Conservation (phyloP, 2,329 filamentous ascomycete species). For the Rutstroemia sp. region DNA sequence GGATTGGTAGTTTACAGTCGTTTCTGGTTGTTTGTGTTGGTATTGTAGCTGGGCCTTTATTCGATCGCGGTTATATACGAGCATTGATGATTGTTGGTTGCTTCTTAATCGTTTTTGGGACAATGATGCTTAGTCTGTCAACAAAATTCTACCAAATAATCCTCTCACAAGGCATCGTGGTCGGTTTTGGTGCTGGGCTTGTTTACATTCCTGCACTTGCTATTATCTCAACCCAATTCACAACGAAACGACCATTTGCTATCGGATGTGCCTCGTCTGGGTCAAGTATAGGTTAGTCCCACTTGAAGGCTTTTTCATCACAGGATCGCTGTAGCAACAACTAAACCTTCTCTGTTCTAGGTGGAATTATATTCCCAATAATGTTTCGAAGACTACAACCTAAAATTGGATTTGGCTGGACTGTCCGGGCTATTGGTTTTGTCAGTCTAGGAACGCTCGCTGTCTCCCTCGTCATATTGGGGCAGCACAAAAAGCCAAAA, state of each 20-base stretch:
- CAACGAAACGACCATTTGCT: constrained; percentile 36
- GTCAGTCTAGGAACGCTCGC: constrained; percentile 32
- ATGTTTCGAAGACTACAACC: constrained; percentile 19
- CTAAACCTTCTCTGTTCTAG: not conserved
- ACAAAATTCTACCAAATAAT: constrained; percentile 46
- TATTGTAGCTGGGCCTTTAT: constrained; percentile 51
- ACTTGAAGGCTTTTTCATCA: not conserved
- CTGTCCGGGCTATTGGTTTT: constrained; percentile 46
- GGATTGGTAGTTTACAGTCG: constrained; percentile 48
- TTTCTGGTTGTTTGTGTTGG: constrained; percentile 43
- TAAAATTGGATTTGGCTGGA: constrained; percentile 44
- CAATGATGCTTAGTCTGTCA: constrained; percentile 25
- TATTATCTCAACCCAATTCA: constrained; percentile 38
- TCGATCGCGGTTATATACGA: constrained; percentile 40
- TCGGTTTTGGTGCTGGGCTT: constrained; percentile 22
- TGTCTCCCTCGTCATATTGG: constrained; percentile 15
- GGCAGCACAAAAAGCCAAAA: not conserved
- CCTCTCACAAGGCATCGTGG: constrained; percentile 44
- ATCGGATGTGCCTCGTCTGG: constrained; percentile 37
- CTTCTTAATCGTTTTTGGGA: constrained; percentile 42
- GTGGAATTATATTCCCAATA: constrained; percentile 50
- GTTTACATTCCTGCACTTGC: constrained; percentile 17
- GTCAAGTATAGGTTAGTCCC: constrained; percentile 32
- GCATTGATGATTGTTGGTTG: not conserved
- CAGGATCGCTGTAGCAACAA: not conserved